A percentile compares a stretch with the other conserved stretches of the same genome.
phyloP scores from a whole-genome alignment of 2,329 filamentous ascomycete genomes.

The Chaetothyriales sp. region DNA sequence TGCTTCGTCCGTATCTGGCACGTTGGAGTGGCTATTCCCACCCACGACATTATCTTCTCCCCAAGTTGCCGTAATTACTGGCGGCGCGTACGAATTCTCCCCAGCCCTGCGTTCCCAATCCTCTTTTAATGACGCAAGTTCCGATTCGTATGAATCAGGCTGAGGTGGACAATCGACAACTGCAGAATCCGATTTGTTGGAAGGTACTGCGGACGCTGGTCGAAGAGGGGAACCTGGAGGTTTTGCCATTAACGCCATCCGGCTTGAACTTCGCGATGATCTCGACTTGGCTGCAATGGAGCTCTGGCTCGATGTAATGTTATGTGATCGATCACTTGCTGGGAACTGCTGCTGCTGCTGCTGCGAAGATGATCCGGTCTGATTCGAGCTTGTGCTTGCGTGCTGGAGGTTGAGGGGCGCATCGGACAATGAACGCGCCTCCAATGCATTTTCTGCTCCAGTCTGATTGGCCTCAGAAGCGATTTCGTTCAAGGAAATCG shows the following conservation, averaged over 20 bases:
- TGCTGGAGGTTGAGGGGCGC: background rate
- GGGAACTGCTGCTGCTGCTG: background rate
- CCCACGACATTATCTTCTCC: conserved; percentile 1
- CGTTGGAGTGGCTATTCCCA: background rate
- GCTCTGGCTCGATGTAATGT: background rate
- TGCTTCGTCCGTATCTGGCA: background rate
- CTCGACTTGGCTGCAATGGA: background rate
- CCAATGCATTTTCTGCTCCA: background rate
- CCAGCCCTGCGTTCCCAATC: conserved; percentile 6
- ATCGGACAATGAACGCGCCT: background rate
- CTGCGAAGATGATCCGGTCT: background rate
- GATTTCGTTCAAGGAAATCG: background rate
- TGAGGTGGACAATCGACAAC: background rate
- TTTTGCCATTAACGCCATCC: background rate
- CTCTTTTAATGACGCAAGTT: conserved; percentile 1
- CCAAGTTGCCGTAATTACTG: conserved; percentile 6
- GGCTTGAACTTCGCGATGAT: background rate
- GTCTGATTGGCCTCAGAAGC: background rate
- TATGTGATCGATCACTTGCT: background rate
- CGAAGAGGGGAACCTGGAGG: background rate
- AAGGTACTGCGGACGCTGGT: background rate
- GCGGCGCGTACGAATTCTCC: conserved; percentile 6
- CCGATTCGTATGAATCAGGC: background rate
- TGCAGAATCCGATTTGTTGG: background rate
- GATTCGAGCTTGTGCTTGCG: background rate